These are phyloP conservation scores for Escovopsis sp. DNA, from an alignment of 2,329 filamentous ascomycete species.

Conservation along the genomic window DNA sequence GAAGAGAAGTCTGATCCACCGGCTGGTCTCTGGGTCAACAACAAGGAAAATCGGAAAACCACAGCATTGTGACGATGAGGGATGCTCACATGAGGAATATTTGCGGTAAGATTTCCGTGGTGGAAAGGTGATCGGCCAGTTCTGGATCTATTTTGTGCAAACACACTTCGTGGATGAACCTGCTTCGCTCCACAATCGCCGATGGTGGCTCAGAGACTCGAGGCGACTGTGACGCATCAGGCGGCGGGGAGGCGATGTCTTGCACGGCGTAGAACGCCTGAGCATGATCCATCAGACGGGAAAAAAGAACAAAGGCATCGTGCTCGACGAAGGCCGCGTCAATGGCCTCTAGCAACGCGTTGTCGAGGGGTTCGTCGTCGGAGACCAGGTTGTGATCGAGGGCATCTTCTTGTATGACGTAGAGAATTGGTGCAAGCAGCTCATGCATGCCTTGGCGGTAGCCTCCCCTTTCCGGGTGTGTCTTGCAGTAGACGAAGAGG, in stretches of 20 bases:
- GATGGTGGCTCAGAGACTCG: conserved; percentile 24
- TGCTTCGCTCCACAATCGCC: conserved; percentile 69
- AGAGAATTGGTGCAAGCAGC: conserved; percentile 75
- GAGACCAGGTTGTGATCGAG: conserved; percentile 35
- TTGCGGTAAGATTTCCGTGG: conserved; percentile 84
- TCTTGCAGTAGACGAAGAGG: conserved; percentile 87
- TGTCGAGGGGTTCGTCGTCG: conserved; percentile 25
- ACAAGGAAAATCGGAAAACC: background rate
- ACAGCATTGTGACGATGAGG: background rate
- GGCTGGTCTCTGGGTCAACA: conserved; percentile 30
- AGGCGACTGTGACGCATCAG: conserved; percentile 8
- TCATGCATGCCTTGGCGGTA: conserved; percentile 99
- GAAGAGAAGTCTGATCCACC: conserved; percentile 88
- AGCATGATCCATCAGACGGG: conserved; percentile 72
- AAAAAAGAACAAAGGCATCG: conserved; percentile 78
- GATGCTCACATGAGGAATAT: conserved; percentile 74
- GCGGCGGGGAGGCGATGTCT: conserved; percentile 6
- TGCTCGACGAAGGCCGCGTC: conserved; percentile 70
- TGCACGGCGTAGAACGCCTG: conserved; percentile 72
- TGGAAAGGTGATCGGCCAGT: conserved; percentile 63
- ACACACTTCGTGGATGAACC: conserved; percentile 71
- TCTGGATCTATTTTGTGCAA: conserved; percentile 70
- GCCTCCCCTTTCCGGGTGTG: conserved; percentile 69
- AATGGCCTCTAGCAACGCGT: conserved; percentile 49
- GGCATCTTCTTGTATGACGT: conserved; percentile 72